These are phyloP conservation scores for Blepharisma stoltei DNA, from an alignment of 73 alveolate species.

Conservation along the genomic window DNA sequence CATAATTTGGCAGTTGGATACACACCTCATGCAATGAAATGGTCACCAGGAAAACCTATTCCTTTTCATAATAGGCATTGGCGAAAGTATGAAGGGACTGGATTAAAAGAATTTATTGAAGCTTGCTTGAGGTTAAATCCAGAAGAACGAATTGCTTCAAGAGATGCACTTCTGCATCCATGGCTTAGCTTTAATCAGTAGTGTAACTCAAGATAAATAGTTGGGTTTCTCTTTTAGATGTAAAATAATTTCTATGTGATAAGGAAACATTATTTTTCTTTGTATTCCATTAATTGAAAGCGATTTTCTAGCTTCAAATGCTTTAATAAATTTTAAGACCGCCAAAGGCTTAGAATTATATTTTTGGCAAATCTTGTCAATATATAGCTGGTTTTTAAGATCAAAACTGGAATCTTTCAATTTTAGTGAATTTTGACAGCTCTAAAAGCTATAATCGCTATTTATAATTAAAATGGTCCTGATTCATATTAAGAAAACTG, in stretches of 20 bases:
- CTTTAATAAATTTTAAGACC: too few relatives aligned
- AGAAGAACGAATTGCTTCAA: slow-evolving; percentile 12
- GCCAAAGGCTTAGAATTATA: too few relatives aligned
- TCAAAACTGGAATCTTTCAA: too few relatives aligned
- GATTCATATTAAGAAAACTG: slow-evolving; percentile 83
- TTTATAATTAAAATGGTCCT: slow-evolving; percentile 69
- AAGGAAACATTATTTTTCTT: too few relatives aligned
- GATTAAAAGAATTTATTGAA: background rate
- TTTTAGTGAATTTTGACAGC: too few relatives aligned
- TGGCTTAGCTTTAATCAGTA: background rate
- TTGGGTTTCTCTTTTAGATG: too few relatives aligned
- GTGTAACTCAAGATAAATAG: too few relatives aligned
- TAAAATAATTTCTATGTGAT: too few relatives aligned
- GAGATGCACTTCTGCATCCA: slow-evolving; percentile 13
- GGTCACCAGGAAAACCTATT: background rate
- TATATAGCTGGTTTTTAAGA: too few relatives aligned
- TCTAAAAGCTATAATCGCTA: slow-evolving; percentile 6
- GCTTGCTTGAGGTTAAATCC: slow-evolving; percentile 17
- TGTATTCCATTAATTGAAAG: too few relatives aligned
- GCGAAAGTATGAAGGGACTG: slow-evolving; percentile 23
- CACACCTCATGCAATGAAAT: background rate
- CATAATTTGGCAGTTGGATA: slow-evolving; percentile 11
- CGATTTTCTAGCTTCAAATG: too few relatives aligned
- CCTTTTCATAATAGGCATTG: background rate
- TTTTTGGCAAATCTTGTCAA: too few relatives aligned